Evolutionary conservation across 2,329 filamentous ascomycete species (phyloP).

Genomic region (Aspergillus sp.): DNA sequence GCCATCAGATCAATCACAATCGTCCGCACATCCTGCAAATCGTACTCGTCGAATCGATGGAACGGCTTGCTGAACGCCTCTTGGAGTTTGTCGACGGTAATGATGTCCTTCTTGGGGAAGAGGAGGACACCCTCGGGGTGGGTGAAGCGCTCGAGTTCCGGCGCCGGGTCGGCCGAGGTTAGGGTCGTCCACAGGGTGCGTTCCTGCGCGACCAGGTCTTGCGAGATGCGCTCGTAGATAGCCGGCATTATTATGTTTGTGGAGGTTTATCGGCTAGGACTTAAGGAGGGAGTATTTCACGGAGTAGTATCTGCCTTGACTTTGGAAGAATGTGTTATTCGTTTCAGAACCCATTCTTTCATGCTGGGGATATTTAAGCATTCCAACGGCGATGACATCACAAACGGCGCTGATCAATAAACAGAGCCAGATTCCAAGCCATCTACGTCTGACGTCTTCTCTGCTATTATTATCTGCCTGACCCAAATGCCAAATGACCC

Average conservation of each 20-base stretch:
- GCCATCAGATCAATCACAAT: constrained; percentile 45
- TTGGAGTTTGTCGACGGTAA: constrained; percentile 37
- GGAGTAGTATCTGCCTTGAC: not conserved
- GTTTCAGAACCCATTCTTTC: not conserved
- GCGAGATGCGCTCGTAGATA: constrained; percentile 44
- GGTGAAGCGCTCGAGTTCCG: constrained; percentile 37
- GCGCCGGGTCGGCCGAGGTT: constrained; percentile 41
- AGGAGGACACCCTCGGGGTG: constrained; percentile 37
- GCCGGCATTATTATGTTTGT: constrained; percentile 33
- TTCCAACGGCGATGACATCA: constrained; percentile 11
- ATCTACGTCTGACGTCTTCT: not conserved
- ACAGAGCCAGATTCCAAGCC: constrained; percentile 2
- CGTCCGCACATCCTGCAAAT: constrained; percentile 24
- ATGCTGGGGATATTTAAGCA: constrained; percentile 4
- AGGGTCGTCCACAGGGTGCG: constrained; percentile 44
- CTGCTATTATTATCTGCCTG: not conserved
- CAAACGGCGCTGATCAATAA: constrained; percentile 11
- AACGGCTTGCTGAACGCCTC: constrained; percentile 37
- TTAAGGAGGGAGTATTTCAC: not conserved
- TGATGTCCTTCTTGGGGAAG: constrained; percentile 38
- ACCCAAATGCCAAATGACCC: not conserved
- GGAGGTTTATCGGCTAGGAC: not conserved
- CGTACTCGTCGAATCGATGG: constrained; percentile 39
- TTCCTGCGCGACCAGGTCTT: constrained; percentile 41
- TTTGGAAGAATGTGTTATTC: not conserved